Base-by-base conservation (phyloP, 2,329 filamentous ascomycete genomes). In the Aaosphaeria pasadenensis region DNA sequence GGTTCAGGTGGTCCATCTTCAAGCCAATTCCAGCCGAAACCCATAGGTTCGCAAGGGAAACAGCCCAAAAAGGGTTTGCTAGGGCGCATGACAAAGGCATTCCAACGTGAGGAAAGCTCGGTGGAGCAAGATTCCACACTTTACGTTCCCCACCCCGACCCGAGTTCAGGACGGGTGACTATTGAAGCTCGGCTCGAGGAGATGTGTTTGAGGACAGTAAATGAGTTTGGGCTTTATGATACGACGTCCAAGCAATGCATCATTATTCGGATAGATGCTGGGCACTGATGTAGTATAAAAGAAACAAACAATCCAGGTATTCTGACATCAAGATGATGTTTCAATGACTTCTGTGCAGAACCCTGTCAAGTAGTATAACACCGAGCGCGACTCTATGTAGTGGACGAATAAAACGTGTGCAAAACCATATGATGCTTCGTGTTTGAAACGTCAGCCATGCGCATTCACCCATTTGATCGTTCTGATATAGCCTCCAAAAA, bases 171-270 rank as follows among this genome's bases (percentile, higher is more conserved):
- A 4, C 42, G 56, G 46, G 59, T 68, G n/a, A 30, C 61, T 33
- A 59, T 64, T 1, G 61, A 58, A 31, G 65, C 55, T 1, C 54
- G 59, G 39, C 30, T 68, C 42, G 66, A 69, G 45, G 63, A 68
- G 43, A 57, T 69, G 11, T 66, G 60, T 33, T 50, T 69, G 50
- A 52, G 66, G 42, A 69, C 66, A 5, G 53, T 63, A 44, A 67
- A 54, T 45, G 64, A 67, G 29, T 70, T 70, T 53, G 66, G 66
- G 31, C 47, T 70, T 5, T 70, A 66, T 39, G 64, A 68, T 52
- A 69, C 66, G 1, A 60, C 69, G 61, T 59, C 58, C 36, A 67
- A 57, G 42, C 61, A 63, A 46, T 69, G 65, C 47, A 53, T 69
- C 7, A 61, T 66, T 40, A 51, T 69, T 28, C 47, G 57, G 30